Evolutionary conservation across 2,329 filamentous ascomycete genomes (phyloP).

Genomic region (Lecanicillium sp.): DNA sequence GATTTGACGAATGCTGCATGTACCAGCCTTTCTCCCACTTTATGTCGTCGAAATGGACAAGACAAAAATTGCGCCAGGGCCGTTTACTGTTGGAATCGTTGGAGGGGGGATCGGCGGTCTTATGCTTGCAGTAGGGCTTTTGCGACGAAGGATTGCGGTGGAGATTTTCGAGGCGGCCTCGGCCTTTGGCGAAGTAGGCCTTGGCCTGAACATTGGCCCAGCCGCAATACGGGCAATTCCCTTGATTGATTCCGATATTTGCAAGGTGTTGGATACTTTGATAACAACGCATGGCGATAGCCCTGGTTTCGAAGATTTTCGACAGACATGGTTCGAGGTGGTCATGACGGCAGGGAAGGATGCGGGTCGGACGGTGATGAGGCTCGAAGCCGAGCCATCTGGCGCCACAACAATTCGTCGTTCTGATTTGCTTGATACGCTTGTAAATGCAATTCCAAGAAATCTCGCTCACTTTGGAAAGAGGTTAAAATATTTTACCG

Average conservation of each 20-base stretch:
- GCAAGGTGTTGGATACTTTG: not conserved
- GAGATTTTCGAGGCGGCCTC: slow-evolving; percentile 3
- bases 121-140: slow-evolving; percentile 2
- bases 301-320: not conserved
- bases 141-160: not conserved
- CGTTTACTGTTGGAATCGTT: slow-evolving; percentile 3
- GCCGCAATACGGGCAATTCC: not conserved
- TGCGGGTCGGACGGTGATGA: not conserved
- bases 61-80: too few relatives aligned
- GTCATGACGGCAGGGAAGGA: not conserved
- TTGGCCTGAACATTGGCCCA: slow-evolving; percentile 4
- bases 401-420: not conserved
- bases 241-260: slow-evolving; percentile 3
- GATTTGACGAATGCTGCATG: too few relatives aligned
- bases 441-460: too few relatives aligned
- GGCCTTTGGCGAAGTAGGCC: slow-evolving; percentile 3
- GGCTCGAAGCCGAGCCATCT: not conserved
- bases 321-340: not conserved
- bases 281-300: not conserved
- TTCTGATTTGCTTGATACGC: not conserved
- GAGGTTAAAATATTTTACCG: too few relatives aligned
- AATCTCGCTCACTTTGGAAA: too few relatives aligned
- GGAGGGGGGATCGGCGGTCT: slow-evolving; percentile 7
- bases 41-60: too few relatives aligned
- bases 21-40: too few relatives aligned